Evolutionary conservation across 108 stramenopile genomes (phyloP).

Genomic region (Heterococcus sp.): DNA sequence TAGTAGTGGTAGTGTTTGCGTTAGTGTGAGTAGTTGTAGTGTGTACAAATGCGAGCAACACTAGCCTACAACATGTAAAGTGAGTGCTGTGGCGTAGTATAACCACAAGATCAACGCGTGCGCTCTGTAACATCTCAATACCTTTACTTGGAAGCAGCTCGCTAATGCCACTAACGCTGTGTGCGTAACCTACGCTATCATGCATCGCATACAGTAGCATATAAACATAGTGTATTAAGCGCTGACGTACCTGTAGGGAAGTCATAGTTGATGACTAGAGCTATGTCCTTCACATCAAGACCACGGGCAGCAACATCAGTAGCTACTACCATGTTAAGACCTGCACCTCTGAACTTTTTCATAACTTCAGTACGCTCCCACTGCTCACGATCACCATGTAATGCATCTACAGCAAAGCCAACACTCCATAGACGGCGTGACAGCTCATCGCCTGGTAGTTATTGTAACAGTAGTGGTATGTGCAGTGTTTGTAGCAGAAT

Average conservation of each 20-base stretch:
- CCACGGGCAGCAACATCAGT: constrained; percentile 99
- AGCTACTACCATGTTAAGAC: constrained; percentile 66
- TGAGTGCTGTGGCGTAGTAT: too few relatives aligned
- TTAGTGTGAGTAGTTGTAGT: too few relatives aligned
- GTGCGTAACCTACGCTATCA: constrained; percentile 79
- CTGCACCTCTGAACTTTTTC: constrained; percentile 18
- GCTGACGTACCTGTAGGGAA: constrained; percentile 57
- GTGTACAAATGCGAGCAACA: too few relatives aligned
- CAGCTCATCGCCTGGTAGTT: constrained; percentile 39
- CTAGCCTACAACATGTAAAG: too few relatives aligned
- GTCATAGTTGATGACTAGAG: constrained; percentile 72
- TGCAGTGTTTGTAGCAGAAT: too few relatives aligned
- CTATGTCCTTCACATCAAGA: constrained; percentile 89
- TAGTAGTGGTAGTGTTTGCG: too few relatives aligned
- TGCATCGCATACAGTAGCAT: too few relatives aligned
- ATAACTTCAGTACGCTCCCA: constrained; percentile 48
- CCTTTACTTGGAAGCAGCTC: too few relatives aligned
- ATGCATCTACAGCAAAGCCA: constrained; percentile 48
- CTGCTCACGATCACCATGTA: constrained; percentile 53
- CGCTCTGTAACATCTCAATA: too few relatives aligned
- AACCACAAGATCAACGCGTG: too few relatives aligned
- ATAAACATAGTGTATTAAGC: too few relatives aligned
- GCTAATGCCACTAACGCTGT: constrained; percentile 98
- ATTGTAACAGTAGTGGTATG: too few relatives aligned
- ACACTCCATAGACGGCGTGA: constrained; percentile 46